phyloP scores from a whole-genome alignment of 257 asterid species.

The Gardenia jasminoides region DNA sequence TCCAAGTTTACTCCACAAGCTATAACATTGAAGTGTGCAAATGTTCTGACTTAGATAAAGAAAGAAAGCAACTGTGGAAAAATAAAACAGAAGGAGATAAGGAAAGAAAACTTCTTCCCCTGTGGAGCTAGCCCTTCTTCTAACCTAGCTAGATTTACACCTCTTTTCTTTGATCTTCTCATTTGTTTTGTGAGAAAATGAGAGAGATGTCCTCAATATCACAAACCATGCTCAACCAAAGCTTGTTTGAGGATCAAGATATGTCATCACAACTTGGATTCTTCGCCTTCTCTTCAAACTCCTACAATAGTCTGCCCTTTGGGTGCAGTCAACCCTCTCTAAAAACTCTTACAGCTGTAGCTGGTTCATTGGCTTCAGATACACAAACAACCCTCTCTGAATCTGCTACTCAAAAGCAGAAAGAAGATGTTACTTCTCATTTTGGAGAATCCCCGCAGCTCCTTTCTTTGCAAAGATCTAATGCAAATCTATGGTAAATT shows the following conservation, averaged over 20 bases:
- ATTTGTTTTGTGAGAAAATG: neutral
- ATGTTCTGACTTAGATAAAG: neutral
- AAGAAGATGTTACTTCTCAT: conserved; percentile 34
- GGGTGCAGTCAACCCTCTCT: conserved; percentile 39
- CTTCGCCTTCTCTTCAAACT: conserved; percentile 45
- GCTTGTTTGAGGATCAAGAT: conserved; percentile 71
- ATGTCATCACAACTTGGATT: conserved; percentile 59
- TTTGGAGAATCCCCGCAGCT: conserved; percentile 51
- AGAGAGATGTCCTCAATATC: conserved; percentile 31
- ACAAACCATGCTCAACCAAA: conserved; percentile 51
- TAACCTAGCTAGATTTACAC: conserved; percentile 24
- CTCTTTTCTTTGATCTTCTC: conserved; percentile 1
- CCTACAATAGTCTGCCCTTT: conserved; percentile 38
- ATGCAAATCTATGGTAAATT: conserved; percentile 54
- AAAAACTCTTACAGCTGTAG: conserved; percentile 43
- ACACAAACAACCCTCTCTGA: conserved; percentile 30
- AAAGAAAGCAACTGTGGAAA: neutral
- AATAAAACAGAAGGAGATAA: conserved; percentile 9
- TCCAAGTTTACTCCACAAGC: neutral
- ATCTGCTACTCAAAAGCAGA: conserved; percentile 32
- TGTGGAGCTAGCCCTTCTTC: neutral
- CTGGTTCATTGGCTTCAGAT: conserved; percentile 24
- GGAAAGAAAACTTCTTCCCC: conserved; percentile 7
- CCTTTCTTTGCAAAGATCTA: conserved; percentile 58
- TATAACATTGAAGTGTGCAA: neutral